Evolutionary conservation across 768 basidiomycete genomes (phyloP), one percentile per base, ranked within the genome.

Genomic region (Mycena polygramma): DNA sequence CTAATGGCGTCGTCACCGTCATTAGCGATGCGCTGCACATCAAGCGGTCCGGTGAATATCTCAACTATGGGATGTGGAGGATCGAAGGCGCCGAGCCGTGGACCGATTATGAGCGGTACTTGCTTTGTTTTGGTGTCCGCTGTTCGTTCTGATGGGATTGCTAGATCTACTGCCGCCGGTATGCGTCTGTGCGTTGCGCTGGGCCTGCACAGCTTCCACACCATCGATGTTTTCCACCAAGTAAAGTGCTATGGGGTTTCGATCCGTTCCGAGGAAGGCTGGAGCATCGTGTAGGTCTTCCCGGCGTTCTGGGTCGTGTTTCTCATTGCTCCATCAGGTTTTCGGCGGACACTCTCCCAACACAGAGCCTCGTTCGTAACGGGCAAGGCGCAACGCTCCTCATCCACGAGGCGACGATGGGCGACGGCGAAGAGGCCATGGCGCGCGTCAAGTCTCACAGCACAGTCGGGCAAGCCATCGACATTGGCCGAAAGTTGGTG

Each of bases 371-470:
- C 6, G 88, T 92, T 26, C 77, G 83, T 52, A 90, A 89, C 0
- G 97, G 94, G 0, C 75, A 83, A 68, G 76, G 81, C 51, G 92
- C 93, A 0, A 95, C 95, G 0, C 81, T 99, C 2, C 84, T 99
- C 49, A 96, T 99, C 39, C 97, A 99, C 75, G 97, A 99, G 78
- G 94, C 97, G 0, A 96, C 96, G 4, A 91, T 98, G 88, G 93
- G 90, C 2, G 93, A 98, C 75, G 93, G 93, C 63, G 89, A 96
- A 75, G 87, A 83, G 22, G 91, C 91, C 15, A 79, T 94, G 81
- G 96, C 96, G 0, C 75, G 74, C 1, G 79, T 80, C 46, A 98
- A 97, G 82, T 91, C 91, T 6, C 97, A 99, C 78, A 95, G 93
- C 67, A 99, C 97, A 0, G 89, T 96, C 67, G 90, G 94, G 0